Evolutionary conservation across 1,139 yeast genomes (phyloP).

Genomic region (Yamadazyma sp.): DNA sequence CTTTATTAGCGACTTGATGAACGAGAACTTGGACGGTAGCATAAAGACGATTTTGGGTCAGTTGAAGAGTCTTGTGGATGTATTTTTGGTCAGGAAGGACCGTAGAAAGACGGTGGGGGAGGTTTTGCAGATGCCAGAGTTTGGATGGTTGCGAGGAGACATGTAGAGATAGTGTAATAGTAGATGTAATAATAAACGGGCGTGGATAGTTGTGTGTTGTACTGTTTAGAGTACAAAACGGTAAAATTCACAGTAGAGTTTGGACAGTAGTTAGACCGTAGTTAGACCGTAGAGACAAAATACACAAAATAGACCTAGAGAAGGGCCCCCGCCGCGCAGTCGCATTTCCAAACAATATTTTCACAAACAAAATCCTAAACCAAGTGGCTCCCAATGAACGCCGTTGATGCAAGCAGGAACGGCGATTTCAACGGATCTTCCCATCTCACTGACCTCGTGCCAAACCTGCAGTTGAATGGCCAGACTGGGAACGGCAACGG

Average conservation of each 20-base stretch:
- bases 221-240: no score
- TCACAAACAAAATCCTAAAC: no score
- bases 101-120: conserved; percentile 22
- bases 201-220: no score
- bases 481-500: neutral
- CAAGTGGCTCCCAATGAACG: no score
- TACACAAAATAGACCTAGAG: no score
- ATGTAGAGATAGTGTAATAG: neutral
- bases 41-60: conserved; percentile 24
- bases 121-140: conserved; percentile 13
- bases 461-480: neutral
- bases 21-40: conserved; percentile 15
- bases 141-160: conserved; percentile 5
- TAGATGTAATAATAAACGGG: no score
- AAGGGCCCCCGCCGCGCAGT: no score
- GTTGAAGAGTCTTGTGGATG: conserved; percentile 33
- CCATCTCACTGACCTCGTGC: neutral
- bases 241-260: neutral
- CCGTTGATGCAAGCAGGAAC: neutral
- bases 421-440: neutral
- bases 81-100: conserved; percentile 41
- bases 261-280: no score
- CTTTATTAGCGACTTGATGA: conserved; percentile 22
- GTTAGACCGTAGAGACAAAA: no score
- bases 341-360: neutral